Evolutionary conservation across 2,329 filamentous ascomycete genomes (phyloP), one percentile per base, ranked within the genome.

Genomic region (Phoma herbarum): DNA sequence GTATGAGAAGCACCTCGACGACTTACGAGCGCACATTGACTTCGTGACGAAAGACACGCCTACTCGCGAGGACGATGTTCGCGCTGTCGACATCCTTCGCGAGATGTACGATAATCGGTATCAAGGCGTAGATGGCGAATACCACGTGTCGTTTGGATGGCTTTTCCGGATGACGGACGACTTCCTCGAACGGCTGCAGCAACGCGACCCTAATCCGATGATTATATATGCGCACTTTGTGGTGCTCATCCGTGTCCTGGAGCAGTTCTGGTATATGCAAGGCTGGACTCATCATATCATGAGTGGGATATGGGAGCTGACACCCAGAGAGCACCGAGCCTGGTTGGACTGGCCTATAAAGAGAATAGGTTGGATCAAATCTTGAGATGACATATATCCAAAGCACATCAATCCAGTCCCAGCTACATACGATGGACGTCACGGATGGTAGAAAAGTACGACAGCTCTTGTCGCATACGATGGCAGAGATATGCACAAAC

Each of bases 231-330:
- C 70, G 22, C 62, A 73, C 52, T 74, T 73, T 43, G 58, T 61
- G 3, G 65, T 74, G 9, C 48, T 74, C 20, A 63, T 74, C 48
- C 57, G 61, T 6, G 68, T 67, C 23, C 56, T 74, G 62, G 69
- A 74, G 28, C 51, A 60, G 1, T 71, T 74, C 39, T 74, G 71
- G 71, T 74, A 71, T 39, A 69, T 71, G 65, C 65, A 67, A 33
- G 71, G 68, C 7, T 74, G 69, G 70, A 73, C 71, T 7, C 48
- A 62, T 18, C 71, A 74, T 55, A 62, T 70, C 9, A 63, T 74
- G 60, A 55, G 54, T 25, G 69, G 69, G 1, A 73, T 73, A 18
- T 71, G 57, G 48, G 61, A 63, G 4, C 46, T 62, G 9, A 42
- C 68, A 26, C 61, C 56, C 0, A 56, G 45, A 25, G 71, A 71